phyloP scores from a whole-genome alignment of 2,329 filamentous ascomycete genomes.

The Pyrenochaeta sp. region DNA sequence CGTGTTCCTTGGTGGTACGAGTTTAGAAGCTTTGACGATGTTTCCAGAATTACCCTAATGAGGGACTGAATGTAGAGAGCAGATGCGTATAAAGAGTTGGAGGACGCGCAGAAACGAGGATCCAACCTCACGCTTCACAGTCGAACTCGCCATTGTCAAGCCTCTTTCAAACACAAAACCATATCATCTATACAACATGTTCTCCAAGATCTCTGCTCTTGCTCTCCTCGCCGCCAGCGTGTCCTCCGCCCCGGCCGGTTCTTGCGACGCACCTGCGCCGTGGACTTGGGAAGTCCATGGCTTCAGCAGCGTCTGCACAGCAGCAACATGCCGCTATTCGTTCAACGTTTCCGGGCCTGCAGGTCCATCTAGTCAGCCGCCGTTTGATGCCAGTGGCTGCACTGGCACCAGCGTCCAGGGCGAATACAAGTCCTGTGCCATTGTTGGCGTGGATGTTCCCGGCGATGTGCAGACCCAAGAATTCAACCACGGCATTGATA shows the following conservation, averaged over 20 bases:
- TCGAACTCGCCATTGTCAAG: background rate
- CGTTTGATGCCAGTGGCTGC: conserved; percentile 25
- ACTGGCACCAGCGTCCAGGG: conserved; percentile 18
- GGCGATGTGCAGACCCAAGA: conserved; percentile 22
- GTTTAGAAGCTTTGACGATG: background rate
- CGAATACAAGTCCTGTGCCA: conserved; percentile 22
- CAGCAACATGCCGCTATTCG: conserved; percentile 29
- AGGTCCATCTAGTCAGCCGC: conserved; percentile 20
- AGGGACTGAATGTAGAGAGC: background rate
- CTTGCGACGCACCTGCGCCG: background rate
- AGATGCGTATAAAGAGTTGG: background rate
- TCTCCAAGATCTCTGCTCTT: conserved; percentile 15
- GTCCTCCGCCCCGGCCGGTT: conserved; percentile 6
- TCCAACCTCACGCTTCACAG: background rate
- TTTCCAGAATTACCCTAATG: background rate
- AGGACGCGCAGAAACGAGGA: background rate
- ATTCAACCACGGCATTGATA: conserved; percentile 15
- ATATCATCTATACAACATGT: conserved; percentile 10
- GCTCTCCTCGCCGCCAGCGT: conserved; percentile 14
- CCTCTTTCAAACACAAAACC: background rate
- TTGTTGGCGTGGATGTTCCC: conserved; percentile 15
- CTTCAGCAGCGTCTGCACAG: conserved; percentile 29
- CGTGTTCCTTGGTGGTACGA: conserved; percentile 1
- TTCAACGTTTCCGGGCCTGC: conserved; percentile 21
- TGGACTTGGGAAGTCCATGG: conserved; percentile 27